phyloP scores from a whole-genome alignment of 306 rosid genomes.

The Carpinus fangiana region DNA sequence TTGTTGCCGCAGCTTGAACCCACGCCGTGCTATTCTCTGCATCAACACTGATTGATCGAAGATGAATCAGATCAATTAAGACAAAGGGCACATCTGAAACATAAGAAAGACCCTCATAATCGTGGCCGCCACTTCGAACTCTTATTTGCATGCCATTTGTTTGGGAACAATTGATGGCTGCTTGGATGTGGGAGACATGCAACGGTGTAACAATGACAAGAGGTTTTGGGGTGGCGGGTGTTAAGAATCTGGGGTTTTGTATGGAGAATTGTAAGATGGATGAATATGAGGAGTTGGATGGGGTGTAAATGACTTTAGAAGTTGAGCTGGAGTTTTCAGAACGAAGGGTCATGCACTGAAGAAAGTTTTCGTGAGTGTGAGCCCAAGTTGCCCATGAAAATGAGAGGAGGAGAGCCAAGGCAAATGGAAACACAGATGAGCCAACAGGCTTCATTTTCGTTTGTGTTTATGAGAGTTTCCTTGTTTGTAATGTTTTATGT shows the following conservation, averaged over 20 bases:
- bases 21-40: neutral
- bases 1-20: conserved; percentile 25
- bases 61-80: conserved; percentile 8
- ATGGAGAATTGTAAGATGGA: neutral
- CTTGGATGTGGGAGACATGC: conserved; percentile 18
- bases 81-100: conserved; percentile 12
- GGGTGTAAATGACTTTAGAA: conserved; percentile 20
- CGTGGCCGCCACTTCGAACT: conserved; percentile 37
- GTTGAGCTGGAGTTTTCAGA: neutral
- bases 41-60: neutral
- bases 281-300: conserved; percentile 4
- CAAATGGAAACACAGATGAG: conserved; percentile 1
- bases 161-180: conserved; percentile 6
- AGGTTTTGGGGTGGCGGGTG: neutral
- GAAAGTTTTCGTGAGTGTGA: conserved; percentile 18
- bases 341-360: conserved; percentile 22
- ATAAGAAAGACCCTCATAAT: conserved; percentile 32
- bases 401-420: neutral
- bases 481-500: too few relatives aligned
- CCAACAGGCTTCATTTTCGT: too few relatives aligned
- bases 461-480: too few relatives aligned
- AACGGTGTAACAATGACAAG: conserved; percentile 22
- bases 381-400: conserved; percentile 20
- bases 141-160: conserved; percentile 44
- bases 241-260: neutral